A percentile compares a stretch with the other conserved stretches of the same genome.
These are phyloP conservation scores for Protostelium mycophagum DNA, from an alignment of 78 protist genomes.

Conservation along the genomic window DNA sequence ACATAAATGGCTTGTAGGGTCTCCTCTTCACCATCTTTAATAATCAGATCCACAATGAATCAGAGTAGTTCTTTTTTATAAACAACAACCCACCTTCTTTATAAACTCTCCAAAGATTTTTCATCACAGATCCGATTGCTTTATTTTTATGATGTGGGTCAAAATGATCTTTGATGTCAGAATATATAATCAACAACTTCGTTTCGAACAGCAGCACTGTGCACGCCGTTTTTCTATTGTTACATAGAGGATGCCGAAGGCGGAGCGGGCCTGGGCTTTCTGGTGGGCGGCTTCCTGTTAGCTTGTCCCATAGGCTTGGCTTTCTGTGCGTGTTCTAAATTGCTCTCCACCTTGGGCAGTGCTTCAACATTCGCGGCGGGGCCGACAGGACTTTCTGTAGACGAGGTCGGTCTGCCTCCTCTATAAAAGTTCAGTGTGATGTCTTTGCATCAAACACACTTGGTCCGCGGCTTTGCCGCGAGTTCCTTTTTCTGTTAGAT, in stretches of 20 bases:
- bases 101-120: too few species aligned
- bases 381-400: background rate
- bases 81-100: too few species aligned
- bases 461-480: background rate
- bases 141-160: too few species aligned
- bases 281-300: background rate
- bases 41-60: too few species aligned
- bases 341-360: background rate
- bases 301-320: background rate
- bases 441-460: background rate
- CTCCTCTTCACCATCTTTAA: too few species aligned
- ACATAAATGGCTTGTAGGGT: too few species aligned
- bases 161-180: too few species aligned
- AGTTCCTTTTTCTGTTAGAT: background rate
- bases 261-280: background rate
- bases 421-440: background rate
- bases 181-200: too few species aligned
- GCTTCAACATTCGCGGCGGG: background rate
- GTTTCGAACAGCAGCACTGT: too few species aligned
- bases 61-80: too few species aligned
- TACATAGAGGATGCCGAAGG: background rate
- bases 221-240: too few species aligned
- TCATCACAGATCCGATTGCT: too few species aligned
- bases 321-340: background rate
- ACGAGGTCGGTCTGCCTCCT: background rate